Conservation (phyloP, 805 yeast genomes). For the Saccharomycopsis fibuligera region DNA sequence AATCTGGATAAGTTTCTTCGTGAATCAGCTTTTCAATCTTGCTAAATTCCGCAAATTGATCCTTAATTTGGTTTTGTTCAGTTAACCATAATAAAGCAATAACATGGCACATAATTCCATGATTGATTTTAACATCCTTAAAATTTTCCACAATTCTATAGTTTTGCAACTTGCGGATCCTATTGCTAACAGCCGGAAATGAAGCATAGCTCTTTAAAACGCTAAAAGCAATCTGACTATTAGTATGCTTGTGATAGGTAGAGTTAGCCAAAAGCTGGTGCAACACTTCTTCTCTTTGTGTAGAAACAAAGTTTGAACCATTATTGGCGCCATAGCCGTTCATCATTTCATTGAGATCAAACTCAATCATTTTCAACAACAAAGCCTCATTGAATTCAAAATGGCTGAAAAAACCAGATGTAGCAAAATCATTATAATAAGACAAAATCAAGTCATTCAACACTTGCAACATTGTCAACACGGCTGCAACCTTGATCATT, state of each 20-base stretch:
- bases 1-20: slow-evolving; percentile 35
- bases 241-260: background rate
- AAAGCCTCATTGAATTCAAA: slow-evolving; percentile 16
- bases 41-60: slow-evolving; percentile 33
- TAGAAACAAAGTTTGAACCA: too few species aligned
- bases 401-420: slow-evolving; percentile 13
- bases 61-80: slow-evolving; percentile 32
- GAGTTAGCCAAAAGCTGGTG: background rate
- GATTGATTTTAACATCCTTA: slow-evolving; percentile 31
- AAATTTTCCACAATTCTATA: slow-evolving; percentile 7
- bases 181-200: background rate
- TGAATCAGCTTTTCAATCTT: slow-evolving; percentile 37
- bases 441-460: background rate
- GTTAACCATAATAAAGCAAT: slow-evolving; percentile 43
- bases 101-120: slow-evolving; percentile 36
- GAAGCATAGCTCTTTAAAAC: too few species aligned
- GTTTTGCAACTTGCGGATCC: background rate
- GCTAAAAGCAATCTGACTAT: too few species aligned
- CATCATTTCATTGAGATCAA: slow-evolving; percentile 12
- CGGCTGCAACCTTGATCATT: slow-evolving; percentile 36
- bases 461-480: slow-evolving; percentile 24
- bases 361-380: slow-evolving; percentile 11
- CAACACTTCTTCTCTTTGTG: background rate
- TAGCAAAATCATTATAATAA: slow-evolving; percentile 15
- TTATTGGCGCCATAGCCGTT: background rate